Conservation (phyloP, 257 asterid genomes). For the Cinchona pubescens region DNA sequence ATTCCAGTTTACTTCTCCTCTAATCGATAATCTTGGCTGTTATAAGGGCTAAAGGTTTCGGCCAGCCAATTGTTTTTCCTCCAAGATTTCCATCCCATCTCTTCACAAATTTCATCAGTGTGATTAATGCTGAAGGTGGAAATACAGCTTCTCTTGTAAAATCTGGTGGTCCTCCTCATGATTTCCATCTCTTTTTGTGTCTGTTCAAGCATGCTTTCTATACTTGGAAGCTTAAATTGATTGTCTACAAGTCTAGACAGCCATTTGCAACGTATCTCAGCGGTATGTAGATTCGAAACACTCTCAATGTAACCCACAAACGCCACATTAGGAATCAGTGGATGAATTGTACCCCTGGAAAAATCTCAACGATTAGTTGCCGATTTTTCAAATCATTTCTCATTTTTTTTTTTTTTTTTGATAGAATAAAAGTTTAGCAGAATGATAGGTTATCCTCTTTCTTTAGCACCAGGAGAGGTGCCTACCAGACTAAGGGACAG, state of each 20-base stretch:
- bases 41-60: slow-evolving; percentile 84
- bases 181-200: slow-evolving; percentile 64
- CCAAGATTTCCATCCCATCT: slow-evolving; percentile 88
- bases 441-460: no score
- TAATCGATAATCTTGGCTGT: slow-evolving; percentile 72
- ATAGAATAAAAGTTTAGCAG: no score
- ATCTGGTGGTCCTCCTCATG: slow-evolving; percentile 71
- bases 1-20: slow-evolving; percentile 25
- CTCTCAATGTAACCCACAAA: slow-evolving; percentile 86
- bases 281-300: slow-evolving; percentile 82
- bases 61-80: slow-evolving; percentile 79
- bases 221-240: slow-evolving; percentile 60
- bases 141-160: slow-evolving; percentile 81
- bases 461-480: no score
- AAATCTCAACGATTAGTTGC: background rate
- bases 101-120: slow-evolving; percentile 77
- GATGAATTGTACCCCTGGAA: slow-evolving; percentile 80
- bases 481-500: no score
- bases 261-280: slow-evolving; percentile 91
- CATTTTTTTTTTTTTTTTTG: no score
- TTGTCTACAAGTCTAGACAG: slow-evolving; percentile 54
- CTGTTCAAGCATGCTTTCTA: slow-evolving; percentile 60
- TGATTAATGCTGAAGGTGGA: slow-evolving; percentile 91
- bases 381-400: background rate
- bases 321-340: slow-evolving; percentile 82